These are phyloP conservation scores for Annulohypoxylon maeteangense DNA, from an alignment of 495 filamentous ascomycete genomes.

Conservation along the genomic window DNA sequence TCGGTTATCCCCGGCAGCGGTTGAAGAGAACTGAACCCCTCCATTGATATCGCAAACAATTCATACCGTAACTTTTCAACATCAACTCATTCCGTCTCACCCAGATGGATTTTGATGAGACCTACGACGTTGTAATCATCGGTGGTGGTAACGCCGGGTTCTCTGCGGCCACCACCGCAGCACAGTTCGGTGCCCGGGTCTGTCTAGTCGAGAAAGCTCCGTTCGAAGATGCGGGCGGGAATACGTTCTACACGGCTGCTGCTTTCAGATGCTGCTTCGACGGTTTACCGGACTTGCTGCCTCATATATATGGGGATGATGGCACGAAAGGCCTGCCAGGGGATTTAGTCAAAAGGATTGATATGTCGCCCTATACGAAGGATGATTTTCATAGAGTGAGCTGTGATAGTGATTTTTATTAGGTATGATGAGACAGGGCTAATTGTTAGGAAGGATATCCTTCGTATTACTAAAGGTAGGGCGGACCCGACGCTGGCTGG, in stretches of 20 bases:
- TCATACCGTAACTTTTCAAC: background rate
- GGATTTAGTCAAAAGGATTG: conserved; percentile 56
- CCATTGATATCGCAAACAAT: background rate
- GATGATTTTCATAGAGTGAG: conserved; percentile 41
- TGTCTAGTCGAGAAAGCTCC: conserved; percentile 66
- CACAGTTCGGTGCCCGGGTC: conserved; percentile 52
- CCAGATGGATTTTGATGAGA: conserved; percentile 39
- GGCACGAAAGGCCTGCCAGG: conserved; percentile 52
- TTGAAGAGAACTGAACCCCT: background rate
- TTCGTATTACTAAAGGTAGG: conserved; percentile 60
- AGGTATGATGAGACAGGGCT: background rate
- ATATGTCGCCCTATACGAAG: conserved; percentile 47
- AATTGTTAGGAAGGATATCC: conserved; percentile 53
- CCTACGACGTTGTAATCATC: conserved; percentile 63
- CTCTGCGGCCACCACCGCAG: conserved; percentile 62
- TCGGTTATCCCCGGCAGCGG: conserved; percentile 2
- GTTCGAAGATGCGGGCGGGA: conserved; percentile 64
- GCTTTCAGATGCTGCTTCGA: conserved; percentile 62
- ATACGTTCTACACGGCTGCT: conserved; percentile 68
- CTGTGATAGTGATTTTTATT: background rate
- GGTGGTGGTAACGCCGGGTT: conserved; percentile 71
- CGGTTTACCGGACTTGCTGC: conserved; percentile 60
- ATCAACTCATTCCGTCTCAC: background rate
- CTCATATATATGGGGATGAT: conserved; percentile 41
- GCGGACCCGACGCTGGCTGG: conserved; percentile 56